Conservation (phyloP, 208 protist genomes). For the Crithidia bombi region DNA sequence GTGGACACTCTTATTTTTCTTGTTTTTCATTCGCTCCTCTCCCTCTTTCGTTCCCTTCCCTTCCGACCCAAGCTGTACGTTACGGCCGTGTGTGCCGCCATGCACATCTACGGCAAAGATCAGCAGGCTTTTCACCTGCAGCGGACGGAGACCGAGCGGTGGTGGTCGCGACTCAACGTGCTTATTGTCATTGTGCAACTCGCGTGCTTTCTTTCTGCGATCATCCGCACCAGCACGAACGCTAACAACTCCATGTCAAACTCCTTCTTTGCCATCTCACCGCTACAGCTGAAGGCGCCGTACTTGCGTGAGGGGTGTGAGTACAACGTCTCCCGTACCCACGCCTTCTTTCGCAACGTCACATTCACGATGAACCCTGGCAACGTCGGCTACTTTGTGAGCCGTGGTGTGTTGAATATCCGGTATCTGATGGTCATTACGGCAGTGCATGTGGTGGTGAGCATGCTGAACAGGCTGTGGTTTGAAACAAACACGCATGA, state of each 20-base stretch:
- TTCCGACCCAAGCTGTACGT: not conserved
- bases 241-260: conserved; percentile 63
- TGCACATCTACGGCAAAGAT: conserved; percentile 88
- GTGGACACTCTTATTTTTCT: too few relatives aligned
- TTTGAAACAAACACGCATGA: conserved; percentile 78
- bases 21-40: conserved; percentile 2
- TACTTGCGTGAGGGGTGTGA: conserved; percentile 42
- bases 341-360: conserved; percentile 69
- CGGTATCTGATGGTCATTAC: conserved; percentile 70
- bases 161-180: conserved; percentile 67
- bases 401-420: conserved; percentile 62
- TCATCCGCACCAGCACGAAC: conserved; percentile 56
- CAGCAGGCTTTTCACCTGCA: conserved; percentile 78
- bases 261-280: conserved; percentile 53
- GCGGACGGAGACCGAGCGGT: conserved; percentile 68
- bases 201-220: conserved; percentile 59
- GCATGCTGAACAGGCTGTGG: conserved; percentile 59
- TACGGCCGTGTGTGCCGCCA: conserved; percentile 28
- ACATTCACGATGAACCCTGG: conserved; percentile 39
- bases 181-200: conserved; percentile 65
- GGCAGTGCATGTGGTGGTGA: conserved; percentile 50
- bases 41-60: conserved; percentile 4
- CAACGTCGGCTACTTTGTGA: conserved; percentile 81
- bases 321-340: conserved; percentile 37
- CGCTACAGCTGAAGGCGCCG: conserved; percentile 39